Evolutionary conservation across 495 filamentous ascomycete species (phyloP).

Genomic region (Hypoxylon fuscum): DNA sequence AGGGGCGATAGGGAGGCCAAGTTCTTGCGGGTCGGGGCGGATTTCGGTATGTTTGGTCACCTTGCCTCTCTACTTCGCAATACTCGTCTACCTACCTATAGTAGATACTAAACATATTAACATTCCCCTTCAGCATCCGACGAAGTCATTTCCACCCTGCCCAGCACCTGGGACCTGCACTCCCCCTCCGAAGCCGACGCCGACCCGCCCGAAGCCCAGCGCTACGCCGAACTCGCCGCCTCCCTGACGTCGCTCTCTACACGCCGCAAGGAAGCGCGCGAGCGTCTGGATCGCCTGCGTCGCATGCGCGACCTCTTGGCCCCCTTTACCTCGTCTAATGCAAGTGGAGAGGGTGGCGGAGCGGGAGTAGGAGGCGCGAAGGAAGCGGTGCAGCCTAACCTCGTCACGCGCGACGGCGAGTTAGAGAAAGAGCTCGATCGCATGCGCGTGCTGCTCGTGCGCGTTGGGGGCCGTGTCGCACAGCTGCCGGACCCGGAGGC

Average conservation of each 20-base stretch:
- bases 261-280: constrained; percentile 60
- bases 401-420: constrained; percentile 77
- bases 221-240: constrained; percentile 64
- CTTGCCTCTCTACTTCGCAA: constrained; percentile 46
- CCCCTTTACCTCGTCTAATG: constrained; percentile 54
- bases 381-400: constrained; percentile 75
- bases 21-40: constrained; percentile 46
- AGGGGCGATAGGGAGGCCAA: constrained; percentile 45
- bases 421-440: constrained; percentile 76
- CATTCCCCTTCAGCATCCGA: constrained; percentile 47
- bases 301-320: constrained; percentile 66
- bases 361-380: neutral
- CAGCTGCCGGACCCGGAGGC: constrained; percentile 42
- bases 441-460: constrained; percentile 77
- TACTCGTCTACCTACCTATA: neutral
- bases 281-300: constrained; percentile 65
- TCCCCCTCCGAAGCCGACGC: constrained; percentile 41
- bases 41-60: constrained; percentile 50
- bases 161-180: constrained; percentile 49
- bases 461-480: constrained; percentile 70
- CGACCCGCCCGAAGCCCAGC: constrained; percentile 47
- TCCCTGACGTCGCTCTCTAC: constrained; percentile 62
- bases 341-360: neutral
- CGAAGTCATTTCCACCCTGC: constrained; percentile 53
- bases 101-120: neutral